Evolutionary conservation across 2,329 filamentous ascomycete genomes (phyloP), one percentile per base, ranked within the genome.

Genomic region (Penicillium sp.): DNA sequence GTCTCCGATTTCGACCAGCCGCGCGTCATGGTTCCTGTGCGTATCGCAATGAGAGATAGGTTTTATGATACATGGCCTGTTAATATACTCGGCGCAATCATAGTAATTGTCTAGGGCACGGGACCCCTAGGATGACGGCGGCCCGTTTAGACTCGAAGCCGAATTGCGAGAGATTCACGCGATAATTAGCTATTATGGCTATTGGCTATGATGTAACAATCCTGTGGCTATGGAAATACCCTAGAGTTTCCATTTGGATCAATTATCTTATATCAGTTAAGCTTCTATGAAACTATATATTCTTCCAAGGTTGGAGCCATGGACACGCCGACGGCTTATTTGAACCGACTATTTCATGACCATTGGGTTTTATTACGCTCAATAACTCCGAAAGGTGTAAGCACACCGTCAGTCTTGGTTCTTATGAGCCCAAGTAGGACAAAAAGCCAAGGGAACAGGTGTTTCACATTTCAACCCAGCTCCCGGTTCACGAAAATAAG

Each of bases 1-100:
- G 28, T 48, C 45, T 32, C 13, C 35, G 19, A 50, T 52, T 40
- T 35, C 40, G 51, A 52, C 56, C 19, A 53, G 53, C 51, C 58
- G 54, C 57, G 58, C 54, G 55, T 58, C 58, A 58, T 48, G 52
- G 26, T 51, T 53, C 48, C 44, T 58, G 47, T 51, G 32, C 17
- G 49, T 44, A 50, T 57, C 29, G 31, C 47, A 55, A 57, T 35
- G 28, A 41, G 41, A 21, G 13, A 17, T 21, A n/a, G 17, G 17
- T 21, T n/a, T 9, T 22, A n/a, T 33, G 42, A 38, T 45, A 49
- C 24, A 5, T 50, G 45, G 6, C 12, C 21, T 15, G 13, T 48
- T 33, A 7, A 22, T 37, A 7, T 24, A 24, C n/a, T 26, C 13
- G 8, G 19, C 8, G 39, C n/a, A 9, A 19, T 19, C 6, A n/a